Base-by-base conservation (phyloP, 768 basidiomycete genomes). In the Chalciporus sphaerocephalus region DNA sequence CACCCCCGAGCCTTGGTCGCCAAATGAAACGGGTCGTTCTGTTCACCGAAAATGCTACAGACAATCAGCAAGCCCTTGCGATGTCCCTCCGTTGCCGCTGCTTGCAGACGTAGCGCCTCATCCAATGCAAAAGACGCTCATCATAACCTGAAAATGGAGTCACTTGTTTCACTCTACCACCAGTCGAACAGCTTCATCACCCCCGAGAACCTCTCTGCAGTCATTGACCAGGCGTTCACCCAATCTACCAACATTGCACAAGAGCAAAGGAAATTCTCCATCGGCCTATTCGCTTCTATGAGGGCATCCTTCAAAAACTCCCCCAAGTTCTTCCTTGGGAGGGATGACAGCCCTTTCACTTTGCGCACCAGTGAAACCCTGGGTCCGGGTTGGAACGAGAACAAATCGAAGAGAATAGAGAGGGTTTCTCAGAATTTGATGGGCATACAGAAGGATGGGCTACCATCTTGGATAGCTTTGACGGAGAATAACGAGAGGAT, bases 81-180 rank as follows among this genome's bases (percentile, higher is more conserved):
- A 33, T 48, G 41, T 42, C 15, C 36, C 33, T 47, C 38, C 18
- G 38, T 58, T 17, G 49, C 36, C 18, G 28, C 25, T 11, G 22
- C 35, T 13, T 39, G 40, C 38, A 54, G 40, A 39, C 62, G 62
- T 33, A 22, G 38, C 16, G 32, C 47, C 12, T 66, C 62, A 9
- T 57, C 54, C 42, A 64, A 45, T 25, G 42, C 46, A 27, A 53
- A 39, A n/a, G 3, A 34, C 40, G 52, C 56, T 5, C 42, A 52
- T 15, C 48, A 54, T 40, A 55, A 66, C 40, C 44, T 44, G 33
- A 74, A 70, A 67, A 72, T 88, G 70, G 83, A 85, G 48, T 82
- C 85, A 3, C 80, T 90, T 51, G 75, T 89, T 51, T 74, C 80
- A 9, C 76, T 91, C 42, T 91, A 90, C 69, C 87, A 92, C 70